Conservation (phyloP, 805 yeast species). For the Tetrapisispora pingtungensis region DNA sequence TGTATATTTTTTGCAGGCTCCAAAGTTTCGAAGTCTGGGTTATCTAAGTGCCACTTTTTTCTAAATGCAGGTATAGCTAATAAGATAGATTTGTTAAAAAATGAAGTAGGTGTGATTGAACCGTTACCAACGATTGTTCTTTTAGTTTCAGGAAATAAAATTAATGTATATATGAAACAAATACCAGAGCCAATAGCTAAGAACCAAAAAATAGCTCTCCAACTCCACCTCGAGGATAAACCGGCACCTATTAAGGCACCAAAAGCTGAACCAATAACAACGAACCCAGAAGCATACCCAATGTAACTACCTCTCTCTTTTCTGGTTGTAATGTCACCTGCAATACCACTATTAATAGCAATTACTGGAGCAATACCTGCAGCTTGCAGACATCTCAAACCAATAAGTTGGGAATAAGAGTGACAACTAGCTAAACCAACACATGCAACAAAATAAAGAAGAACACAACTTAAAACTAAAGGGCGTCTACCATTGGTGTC, state of each 20-base stretch:
- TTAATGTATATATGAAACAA: constrained; percentile 27
- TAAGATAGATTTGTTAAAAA: constrained; percentile 38
- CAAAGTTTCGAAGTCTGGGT: constrained; percentile 27
- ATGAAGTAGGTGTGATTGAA: constrained; percentile 40
- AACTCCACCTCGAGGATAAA: constrained; percentile 37
- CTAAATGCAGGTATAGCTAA: constrained; percentile 21
- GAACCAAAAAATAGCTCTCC: constrained; percentile 79
- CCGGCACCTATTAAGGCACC: constrained; percentile 61
- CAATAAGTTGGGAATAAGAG: constrained; percentile 50
- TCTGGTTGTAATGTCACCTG: constrained; percentile 63
- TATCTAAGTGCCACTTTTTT: constrained; percentile 20
- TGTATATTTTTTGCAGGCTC: constrained; percentile 20
- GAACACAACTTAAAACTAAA: constrained; percentile 42
- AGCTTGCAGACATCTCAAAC: constrained; percentile 67
- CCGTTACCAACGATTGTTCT: constrained; percentile 70
- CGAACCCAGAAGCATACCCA: constrained; percentile 55
- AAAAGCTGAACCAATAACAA: constrained; percentile 63
- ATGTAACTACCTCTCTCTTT: constrained; percentile 60
- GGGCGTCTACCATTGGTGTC: constrained; percentile 71
- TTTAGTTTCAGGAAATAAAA: constrained; percentile 64
- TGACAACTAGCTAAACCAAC: constrained; percentile 54
- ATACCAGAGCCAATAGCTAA: constrained; percentile 53
- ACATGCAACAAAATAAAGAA: constrained; percentile 50
- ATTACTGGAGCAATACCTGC: constrained; percentile 68
- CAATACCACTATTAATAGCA: constrained; percentile 57